phyloP scores from a whole-genome alignment of 371 early-diverging fungal species.

The Lichtheimia ramosa region DNA sequence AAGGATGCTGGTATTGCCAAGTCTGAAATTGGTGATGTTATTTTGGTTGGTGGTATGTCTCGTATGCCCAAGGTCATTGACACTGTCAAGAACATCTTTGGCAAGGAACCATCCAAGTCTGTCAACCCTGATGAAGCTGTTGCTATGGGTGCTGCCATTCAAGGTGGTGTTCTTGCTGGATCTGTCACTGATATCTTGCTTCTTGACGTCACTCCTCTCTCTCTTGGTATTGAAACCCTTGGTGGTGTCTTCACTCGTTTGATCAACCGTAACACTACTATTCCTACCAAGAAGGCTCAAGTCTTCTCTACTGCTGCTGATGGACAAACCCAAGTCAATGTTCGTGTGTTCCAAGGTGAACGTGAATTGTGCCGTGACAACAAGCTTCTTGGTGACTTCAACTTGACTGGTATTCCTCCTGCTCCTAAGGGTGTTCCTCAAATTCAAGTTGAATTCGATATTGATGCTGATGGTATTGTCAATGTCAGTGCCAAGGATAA shows the following conservation, averaged over 20 bases:
- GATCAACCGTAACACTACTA: constrained; percentile 98
- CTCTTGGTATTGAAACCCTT: constrained; percentile 92
- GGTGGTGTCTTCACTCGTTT: constrained; percentile 98
- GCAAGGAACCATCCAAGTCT: constrained; percentile 89
- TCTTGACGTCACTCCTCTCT: constrained; percentile 98
- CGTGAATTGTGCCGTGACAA: constrained; percentile 97
- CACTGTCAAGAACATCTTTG: constrained; percentile 89
- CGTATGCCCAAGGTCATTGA: constrained; percentile 98
- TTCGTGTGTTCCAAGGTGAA: constrained; percentile 99
- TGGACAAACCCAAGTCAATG: constrained; percentile 97
- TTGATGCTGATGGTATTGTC: constrained; percentile 99
- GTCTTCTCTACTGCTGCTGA: constrained; percentile 99
- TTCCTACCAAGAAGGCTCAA: constrained; percentile 99
- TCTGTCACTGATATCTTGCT: constrained; percentile 93
- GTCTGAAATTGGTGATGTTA: constrained; percentile 92
- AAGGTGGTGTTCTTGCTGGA: constrained; percentile 97
- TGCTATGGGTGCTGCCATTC: constrained; percentile 98
- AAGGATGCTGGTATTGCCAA: constrained; percentile 91
- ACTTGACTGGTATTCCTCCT: too few relatives aligned
- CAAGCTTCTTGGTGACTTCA: constrained; percentile 97
- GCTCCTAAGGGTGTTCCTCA: constrained; percentile 94
- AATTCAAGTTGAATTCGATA: constrained; percentile 96
- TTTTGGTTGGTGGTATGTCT: constrained; percentile 99
- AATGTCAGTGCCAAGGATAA: constrained; percentile 98
- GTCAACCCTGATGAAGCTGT: too few relatives aligned